A percentile compares a stretch with the other conserved stretches of the same genome.
phyloP scores from a whole-genome alignment of 176 grass and related monocot species.

The Cymbopogon citratus region DNA sequence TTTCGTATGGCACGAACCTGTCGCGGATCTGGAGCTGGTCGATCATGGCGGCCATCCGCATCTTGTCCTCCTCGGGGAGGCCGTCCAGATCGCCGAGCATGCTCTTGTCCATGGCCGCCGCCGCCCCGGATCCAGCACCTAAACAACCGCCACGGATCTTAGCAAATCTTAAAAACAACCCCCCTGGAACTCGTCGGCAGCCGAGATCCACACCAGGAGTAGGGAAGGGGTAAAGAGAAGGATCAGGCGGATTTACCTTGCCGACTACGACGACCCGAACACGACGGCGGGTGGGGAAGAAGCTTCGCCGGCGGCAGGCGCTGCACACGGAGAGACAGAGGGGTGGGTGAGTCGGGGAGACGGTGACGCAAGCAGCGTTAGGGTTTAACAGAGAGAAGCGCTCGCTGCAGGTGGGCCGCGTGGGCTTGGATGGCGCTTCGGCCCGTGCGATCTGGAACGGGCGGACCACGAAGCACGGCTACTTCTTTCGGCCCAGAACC shows the following conservation, averaged over 20 bases:
- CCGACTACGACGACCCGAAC: neutral
- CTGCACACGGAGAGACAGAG: neutral
- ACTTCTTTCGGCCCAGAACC: no score
- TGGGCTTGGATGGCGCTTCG: neutral
- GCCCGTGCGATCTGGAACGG: neutral
- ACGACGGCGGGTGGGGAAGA: neutral
- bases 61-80: conserved; percentile 89
- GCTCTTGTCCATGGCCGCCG: conserved; percentile 70
- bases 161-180: neutral
- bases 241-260: neutral
- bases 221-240: neutral
- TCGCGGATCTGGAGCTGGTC: conserved; percentile 96
- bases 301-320: neutral
- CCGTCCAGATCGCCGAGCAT: conserved; percentile 83
- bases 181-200: neutral
- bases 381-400: neutral
- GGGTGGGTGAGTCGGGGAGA: neutral
- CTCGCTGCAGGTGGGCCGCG: neutral
- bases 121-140: neutral
- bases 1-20: conserved; percentile 34
- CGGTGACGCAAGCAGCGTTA: neutral
- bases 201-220: neutral
- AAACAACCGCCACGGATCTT: neutral
- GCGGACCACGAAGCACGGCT: neutral
- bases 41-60: conserved; percentile 82